Evolutionary conservation across 768 basidiomycete genomes (phyloP), one percentile per base, ranked within the genome.

Genomic region (Boletus tylopilopsis): DNA sequence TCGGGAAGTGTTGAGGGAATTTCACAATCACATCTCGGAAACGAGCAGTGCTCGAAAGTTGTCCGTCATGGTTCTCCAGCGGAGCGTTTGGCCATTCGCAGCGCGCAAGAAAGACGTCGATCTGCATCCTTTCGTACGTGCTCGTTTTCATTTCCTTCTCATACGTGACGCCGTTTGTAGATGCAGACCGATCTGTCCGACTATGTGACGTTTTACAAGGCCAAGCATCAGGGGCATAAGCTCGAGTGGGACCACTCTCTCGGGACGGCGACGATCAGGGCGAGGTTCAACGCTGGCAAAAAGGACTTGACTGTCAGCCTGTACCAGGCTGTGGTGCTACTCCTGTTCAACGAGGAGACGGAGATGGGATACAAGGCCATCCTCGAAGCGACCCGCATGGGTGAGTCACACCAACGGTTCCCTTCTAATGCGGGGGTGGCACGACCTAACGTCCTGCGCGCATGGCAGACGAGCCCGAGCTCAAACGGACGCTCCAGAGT

Each of bases 241-340:
- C 76, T 99, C 7, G 78, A 83, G 39, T 97, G 91, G 91, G 81
- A 91, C 61, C 91, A 92, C 61, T 79, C 85, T 1, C 79, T 98
- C 2, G 94, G 89, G 7, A 92, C 89, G 1, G 90, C 83, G 32
- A 86, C 82, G 8, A 65, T 99, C 49, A 82, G 70, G 48, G 89
- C 82, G 5, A 66, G 74, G 38, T 98, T 98, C 70, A 70, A 71
- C 2, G 67, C 69, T 7, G 86, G 80, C 1, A 67, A 72, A 55
- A 98, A 98, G 67, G 94, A 98, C 64, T 76, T 99, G 35, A 83
- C 85, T 12, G 85, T 98, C 57, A 92, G 88, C 62, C 73, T 98
- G 67, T 94, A 90, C 65, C 96, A 99, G 64, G 87, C 87, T 0
- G 67, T 89, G n/a, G 79, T 96, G 3, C 70, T 98, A 0, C 70